Conservation (phyloP, 805 yeast species). For the Ogataea haglerorum region DNA sequence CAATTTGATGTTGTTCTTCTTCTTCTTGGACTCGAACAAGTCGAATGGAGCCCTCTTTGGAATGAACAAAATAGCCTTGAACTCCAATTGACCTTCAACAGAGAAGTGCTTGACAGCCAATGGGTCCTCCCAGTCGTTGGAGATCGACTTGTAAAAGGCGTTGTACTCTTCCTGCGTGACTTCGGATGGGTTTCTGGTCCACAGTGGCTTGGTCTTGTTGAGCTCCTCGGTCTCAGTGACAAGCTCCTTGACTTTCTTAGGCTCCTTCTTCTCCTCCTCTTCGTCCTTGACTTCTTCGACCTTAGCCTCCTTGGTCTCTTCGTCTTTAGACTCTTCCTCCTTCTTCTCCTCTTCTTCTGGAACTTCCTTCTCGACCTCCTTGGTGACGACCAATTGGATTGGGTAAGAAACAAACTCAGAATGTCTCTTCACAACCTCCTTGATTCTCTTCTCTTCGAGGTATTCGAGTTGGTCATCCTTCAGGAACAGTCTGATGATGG, state of each 20-base stretch:
- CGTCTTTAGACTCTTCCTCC: constrained; percentile 50
- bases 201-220: constrained; percentile 97
- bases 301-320: constrained; percentile 71
- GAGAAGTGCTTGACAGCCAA: constrained; percentile 99
- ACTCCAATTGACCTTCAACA: constrained; percentile 99
- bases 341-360: constrained; percentile 76
- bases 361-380: constrained; percentile 98
- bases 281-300: constrained; percentile 70
- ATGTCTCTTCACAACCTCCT: constrained; percentile 99
- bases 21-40: constrained; percentile 96
- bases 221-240: constrained; percentile 97
- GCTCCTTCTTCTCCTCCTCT: constrained; percentile 66
- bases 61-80: constrained; percentile 94
- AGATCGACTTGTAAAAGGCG: constrained; percentile 98
- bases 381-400: constrained; percentile 95
- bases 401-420: constrained; percentile 99
- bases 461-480: constrained; percentile 99
- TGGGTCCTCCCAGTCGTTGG: constrained; percentile 99
- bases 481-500: constrained; percentile 90
- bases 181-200: constrained; percentile 99
- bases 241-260: constrained; percentile 86
- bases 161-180: constrained; percentile 98
- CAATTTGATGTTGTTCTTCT: constrained; percentile 97
- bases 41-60: constrained; percentile 99
- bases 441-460: constrained; percentile 98